A percentile compares a stretch with the other conserved stretches of the same genome.
phyloP scores from a whole-genome alignment of 768 basidiomycete species.

The Mrakia blollopis region DNA sequence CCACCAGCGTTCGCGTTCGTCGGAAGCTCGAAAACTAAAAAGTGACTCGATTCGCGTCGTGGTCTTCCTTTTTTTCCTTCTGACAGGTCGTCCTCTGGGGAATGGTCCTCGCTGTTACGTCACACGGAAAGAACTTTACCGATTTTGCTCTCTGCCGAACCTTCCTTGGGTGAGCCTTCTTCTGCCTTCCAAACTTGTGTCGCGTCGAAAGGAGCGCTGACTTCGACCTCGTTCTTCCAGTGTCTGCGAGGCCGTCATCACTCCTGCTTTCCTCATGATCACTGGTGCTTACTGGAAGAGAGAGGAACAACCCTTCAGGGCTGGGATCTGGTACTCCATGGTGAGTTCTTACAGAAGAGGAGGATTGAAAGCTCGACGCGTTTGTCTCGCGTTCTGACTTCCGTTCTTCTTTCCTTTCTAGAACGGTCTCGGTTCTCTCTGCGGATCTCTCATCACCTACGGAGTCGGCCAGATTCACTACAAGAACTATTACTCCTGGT shows the following conservation, averaged over 20 bases:
- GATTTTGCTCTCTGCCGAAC: slow-evolving; percentile 33
- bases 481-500: slow-evolving; percentile 30
- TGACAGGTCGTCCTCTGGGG: slow-evolving; percentile 36
- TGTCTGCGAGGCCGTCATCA: slow-evolving; percentile 36
- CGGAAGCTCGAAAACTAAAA: background rate
- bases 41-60: background rate
- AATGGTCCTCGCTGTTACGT: slow-evolving; percentile 24
- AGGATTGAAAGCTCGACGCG: slow-evolving; percentile 18
- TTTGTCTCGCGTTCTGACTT: background rate
- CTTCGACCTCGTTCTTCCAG: slow-evolving; percentile 2
- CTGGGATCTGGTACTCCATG: slow-evolving; percentile 36
- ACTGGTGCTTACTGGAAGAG: slow-evolving; percentile 36
- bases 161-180: slow-evolving; percentile 24
- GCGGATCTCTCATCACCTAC: slow-evolving; percentile 38
- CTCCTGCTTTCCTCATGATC: slow-evolving; percentile 38
- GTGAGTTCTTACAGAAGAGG: background rate
- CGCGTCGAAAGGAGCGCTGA: background rate
- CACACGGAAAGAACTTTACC: slow-evolving; percentile 27
- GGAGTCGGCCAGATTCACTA: slow-evolving; percentile 37
- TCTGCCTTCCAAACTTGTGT: too few relatives aligned
- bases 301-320: slow-evolving; percentile 38
- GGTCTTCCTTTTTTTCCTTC: background rate
- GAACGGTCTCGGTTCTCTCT: slow-evolving; percentile 34
- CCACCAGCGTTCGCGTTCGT: background rate
- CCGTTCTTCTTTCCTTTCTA: background rate